Evolutionary conservation across 2,329 filamentous ascomycete genomes (phyloP), one percentile per base, ranked within the genome.

Genomic region (Fusarium sp.): DNA sequence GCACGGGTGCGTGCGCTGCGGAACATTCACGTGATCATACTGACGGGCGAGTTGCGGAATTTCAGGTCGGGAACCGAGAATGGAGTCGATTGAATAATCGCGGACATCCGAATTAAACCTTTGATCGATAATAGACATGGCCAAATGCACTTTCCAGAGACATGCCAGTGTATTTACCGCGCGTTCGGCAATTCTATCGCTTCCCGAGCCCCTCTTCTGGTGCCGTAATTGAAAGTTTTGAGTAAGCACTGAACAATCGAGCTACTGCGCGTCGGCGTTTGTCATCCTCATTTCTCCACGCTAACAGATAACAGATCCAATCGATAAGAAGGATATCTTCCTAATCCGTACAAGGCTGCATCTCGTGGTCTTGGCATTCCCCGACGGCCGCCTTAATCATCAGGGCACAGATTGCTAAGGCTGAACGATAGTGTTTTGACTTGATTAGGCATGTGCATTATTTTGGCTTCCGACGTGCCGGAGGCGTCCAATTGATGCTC

Each of bases 341-440:
- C 40, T 39, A 26, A 24, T 31, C 31, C 7, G 33, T 39, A 28
- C 22, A 54, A 54, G 54, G 58, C 46, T 61, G 51, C 46, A 65
- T 42, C 62, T 43, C 52, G 62, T 24, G 47, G 59, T 62, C 66
- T 72, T 74, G 72, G 72, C 72, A 51, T 74, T 73, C 13, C n/a
- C 72, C 66, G 66, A 74, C 42, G 14, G 19, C 62, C 57, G 56
- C 26, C 45, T 56, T 63, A 65, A 49, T 58, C 57, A 66, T 45
- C 62, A 40, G 44, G 51, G 21, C 56, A 24, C 19, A 21, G 59
- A 63, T 71, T 71, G 61, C 57, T 71, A 71, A 71, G 55, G 17
- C 53, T 33, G 28, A 31, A 31, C 3, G 10, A 31, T 31, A 31
- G 28, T 31, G 28, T 31, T 31, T 31, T 31, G 28, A 5, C 28